These are phyloP conservation scores for Xerocomellus chrysenteron DNA, from an alignment of 768 basidiomycete species.

Conservation along the genomic window DNA sequence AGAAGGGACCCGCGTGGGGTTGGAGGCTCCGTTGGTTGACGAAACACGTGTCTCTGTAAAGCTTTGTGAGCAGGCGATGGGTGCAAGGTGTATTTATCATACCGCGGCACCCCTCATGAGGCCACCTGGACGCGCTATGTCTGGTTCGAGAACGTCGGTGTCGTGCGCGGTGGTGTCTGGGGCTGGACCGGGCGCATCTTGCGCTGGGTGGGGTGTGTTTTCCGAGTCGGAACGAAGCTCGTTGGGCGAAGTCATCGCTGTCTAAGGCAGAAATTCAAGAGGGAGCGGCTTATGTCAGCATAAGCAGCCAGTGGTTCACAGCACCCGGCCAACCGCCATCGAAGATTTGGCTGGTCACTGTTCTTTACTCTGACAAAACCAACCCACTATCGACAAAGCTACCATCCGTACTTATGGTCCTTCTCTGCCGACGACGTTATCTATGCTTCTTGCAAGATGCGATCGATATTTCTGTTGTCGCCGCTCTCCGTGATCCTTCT, in stretches of 20 bases:
- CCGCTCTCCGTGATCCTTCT: no score
- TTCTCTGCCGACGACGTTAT: no score
- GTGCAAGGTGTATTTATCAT: conserved; percentile 17
- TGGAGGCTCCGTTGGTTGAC: conserved; percentile 70
- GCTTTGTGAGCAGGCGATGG: conserved; percentile 4
- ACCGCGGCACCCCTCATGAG: conserved; percentile 68
- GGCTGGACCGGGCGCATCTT: conserved; percentile 59
- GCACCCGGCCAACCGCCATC: no score
- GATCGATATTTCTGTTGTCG: no score
- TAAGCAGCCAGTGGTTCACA: no score
- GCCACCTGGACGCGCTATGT: conserved; percentile 74
- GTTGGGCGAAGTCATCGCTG: not conserved
- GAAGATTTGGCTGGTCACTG: no score
- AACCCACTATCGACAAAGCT: no score
- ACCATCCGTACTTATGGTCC: no score
- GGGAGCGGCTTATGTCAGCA: no score
- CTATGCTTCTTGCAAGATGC: no score
- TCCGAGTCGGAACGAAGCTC: no score
- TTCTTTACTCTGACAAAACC: no score
- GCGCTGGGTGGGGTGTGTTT: conserved; percentile 13
- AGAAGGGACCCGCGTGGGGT: conserved; percentile 79
- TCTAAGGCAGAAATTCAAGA: conserved; percentile 26
- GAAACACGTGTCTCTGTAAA: conserved; percentile 75
- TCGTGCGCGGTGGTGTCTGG: conserved; percentile 77
- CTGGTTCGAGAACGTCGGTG: conserved; percentile 83